Conservation (phyloP, 2,329 filamentous ascomycete species). For the Pseudopyricularia javanii region DNA sequence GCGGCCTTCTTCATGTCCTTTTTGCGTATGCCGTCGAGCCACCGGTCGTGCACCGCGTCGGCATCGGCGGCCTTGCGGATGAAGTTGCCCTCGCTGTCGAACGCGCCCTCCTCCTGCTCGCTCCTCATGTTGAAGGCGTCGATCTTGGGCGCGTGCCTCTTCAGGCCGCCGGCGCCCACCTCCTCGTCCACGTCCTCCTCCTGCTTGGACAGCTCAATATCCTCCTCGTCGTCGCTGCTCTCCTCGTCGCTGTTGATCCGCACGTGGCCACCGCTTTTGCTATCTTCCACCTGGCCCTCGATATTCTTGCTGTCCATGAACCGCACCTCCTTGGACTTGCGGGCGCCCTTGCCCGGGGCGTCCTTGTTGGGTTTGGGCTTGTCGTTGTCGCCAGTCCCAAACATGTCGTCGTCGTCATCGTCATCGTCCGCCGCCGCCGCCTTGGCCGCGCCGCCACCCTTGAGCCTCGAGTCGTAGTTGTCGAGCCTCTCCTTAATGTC, state of each 20-base stretch:
- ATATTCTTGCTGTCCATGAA: slow-evolving; percentile 54
- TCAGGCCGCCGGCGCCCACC: slow-evolving; percentile 78
- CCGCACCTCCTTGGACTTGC: slow-evolving; percentile 49
- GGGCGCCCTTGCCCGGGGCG: slow-evolving; percentile 24
- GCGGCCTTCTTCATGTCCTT: slow-evolving; percentile 85
- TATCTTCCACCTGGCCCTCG: slow-evolving; percentile 63
- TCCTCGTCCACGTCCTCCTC: slow-evolving; percentile 78
- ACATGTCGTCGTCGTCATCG: slow-evolving; percentile 72
- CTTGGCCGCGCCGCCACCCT: slow-evolving; percentile 15
- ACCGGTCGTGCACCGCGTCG: slow-evolving; percentile 80
- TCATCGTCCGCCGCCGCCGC: slow-evolving; percentile 28
- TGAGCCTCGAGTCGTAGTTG: slow-evolving; percentile 33
- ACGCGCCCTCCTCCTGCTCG: slow-evolving; percentile 85
- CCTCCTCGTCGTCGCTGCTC: slow-evolving; percentile 51
- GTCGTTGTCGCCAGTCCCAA: slow-evolving; percentile 49
- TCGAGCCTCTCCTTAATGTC: slow-evolving; percentile 40
- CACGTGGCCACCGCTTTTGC: slow-evolving; percentile 63
- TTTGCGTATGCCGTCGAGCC: slow-evolving; percentile 86
- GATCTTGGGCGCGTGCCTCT: slow-evolving; percentile 83
- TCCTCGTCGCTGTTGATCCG: slow-evolving; percentile 41
- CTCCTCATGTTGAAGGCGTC: slow-evolving; percentile 91
- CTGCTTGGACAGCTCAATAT: slow-evolving; percentile 61
- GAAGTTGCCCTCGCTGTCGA: slow-evolving; percentile 85
- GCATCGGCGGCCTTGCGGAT: slow-evolving; percentile 81
- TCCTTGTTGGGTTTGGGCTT: slow-evolving; percentile 20